A percentile compares a stretch with the other conserved stretches of the same genome.
Conservation (phyloP, 2,329 filamentous ascomycete genomes). For the Dothideomycetes sp. region DNA sequence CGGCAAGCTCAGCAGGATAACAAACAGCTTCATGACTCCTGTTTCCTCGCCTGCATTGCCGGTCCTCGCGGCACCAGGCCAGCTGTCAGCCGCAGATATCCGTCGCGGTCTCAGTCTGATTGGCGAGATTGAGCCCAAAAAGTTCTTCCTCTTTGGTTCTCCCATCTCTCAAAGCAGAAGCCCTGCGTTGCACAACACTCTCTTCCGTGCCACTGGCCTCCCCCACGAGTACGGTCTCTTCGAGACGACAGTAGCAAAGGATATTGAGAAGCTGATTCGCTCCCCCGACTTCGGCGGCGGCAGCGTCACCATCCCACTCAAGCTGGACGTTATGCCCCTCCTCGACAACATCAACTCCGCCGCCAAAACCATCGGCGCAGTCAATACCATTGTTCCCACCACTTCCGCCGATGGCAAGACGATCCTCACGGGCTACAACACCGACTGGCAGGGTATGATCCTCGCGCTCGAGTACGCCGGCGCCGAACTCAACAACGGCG, state of each 20-base stretch:
- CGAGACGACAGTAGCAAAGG: constrained; percentile 58
- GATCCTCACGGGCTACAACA: constrained; percentile 72
- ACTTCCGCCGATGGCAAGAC: constrained; percentile 27
- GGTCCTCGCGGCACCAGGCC: constrained; percentile 86
- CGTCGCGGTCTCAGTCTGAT: constrained; percentile 66
- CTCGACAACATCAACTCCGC: constrained; percentile 72
- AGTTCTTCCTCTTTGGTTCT: constrained; percentile 80
- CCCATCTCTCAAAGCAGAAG: constrained; percentile 76
- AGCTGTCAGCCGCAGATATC: constrained; percentile 84
- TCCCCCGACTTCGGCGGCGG: constrained; percentile 75
- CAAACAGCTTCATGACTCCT: constrained; percentile 89
- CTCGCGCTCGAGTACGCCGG: constrained; percentile 63
- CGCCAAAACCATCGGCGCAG: constrained; percentile 74
- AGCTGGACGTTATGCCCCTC: constrained; percentile 72
- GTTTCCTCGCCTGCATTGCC: constrained; percentile 85
- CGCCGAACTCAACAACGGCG: constrained; percentile 29
- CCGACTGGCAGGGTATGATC: constrained; percentile 90
- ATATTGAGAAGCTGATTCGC: constrained; percentile 56
- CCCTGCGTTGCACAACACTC: constrained; percentile 76
- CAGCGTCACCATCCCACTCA: constrained; percentile 91
- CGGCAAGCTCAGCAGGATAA: constrained; percentile 79
- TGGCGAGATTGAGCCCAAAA: constrained; percentile 62
- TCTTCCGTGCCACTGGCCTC: constrained; percentile 67
- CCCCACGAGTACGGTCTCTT: constrained; percentile 70
- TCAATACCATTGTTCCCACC: constrained; percentile 77